Conservation (phyloP, 352 stramenopile species). For the Pythium aristosporum region DNA sequence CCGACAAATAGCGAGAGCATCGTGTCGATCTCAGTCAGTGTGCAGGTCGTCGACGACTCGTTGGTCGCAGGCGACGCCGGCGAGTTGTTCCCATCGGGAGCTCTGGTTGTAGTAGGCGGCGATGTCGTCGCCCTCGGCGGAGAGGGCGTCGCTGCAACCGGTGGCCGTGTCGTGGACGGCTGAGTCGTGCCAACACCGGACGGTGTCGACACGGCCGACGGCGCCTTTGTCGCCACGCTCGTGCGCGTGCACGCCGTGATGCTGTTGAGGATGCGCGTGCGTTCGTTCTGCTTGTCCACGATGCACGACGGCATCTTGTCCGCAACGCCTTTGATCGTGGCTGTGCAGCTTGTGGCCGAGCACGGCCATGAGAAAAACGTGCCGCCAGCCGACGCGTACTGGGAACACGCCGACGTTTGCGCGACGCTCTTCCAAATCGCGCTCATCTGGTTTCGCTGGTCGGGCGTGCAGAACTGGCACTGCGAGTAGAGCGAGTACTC, state of each 20-base stretch:
- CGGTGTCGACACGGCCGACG: not conserved
- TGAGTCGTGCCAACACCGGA: not conserved
- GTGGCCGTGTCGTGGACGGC: not conserved
- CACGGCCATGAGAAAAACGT: conserved; percentile 23
- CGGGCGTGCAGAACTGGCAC: conserved; percentile 20
- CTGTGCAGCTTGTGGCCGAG: conserved; percentile 19
- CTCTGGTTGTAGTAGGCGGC: not conserved
- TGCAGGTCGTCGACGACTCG: conserved; percentile 3
- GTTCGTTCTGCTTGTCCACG: conserved; percentile 3
- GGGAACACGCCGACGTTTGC: conserved; percentile 4
- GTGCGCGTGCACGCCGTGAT: conserved; percentile 18
- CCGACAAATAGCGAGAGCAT: conserved; percentile 38
- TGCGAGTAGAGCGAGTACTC: conserved; percentile 9
- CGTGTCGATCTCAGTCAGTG: conserved; percentile 5
- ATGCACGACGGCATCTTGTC: conserved; percentile 19
- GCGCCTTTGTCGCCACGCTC: conserved; percentile 3
- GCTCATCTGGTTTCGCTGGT: conserved; percentile 9
- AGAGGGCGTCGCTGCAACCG: not conserved
- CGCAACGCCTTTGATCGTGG: conserved; percentile 9
- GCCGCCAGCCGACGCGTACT: conserved; percentile 3
- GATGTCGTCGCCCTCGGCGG: not conserved
- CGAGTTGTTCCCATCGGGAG: not conserved
- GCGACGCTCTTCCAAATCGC: conserved; percentile 15
- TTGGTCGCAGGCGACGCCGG: not conserved
- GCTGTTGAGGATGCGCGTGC: conserved; percentile 14